Conservation (phyloP, 179 eudicot genomes). For the Beta corolliflora region DNA sequence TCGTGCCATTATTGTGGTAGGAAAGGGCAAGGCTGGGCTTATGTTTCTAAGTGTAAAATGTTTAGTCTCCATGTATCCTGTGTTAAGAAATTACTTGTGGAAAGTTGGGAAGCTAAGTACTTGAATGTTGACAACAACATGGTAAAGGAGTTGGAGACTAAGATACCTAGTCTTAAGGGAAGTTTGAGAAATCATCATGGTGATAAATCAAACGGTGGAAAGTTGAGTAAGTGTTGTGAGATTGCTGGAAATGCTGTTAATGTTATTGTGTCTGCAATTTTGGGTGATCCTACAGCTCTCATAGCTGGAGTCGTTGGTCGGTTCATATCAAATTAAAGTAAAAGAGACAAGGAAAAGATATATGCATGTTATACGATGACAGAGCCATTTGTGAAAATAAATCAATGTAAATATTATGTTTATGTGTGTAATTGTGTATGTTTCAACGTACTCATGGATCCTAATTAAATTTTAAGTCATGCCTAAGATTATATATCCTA, state of each 20-base stretch:
- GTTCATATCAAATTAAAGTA: neutral
- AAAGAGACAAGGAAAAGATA: too few relatives aligned
- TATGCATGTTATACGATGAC: neutral
- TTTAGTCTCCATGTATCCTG: conserved; percentile 37
- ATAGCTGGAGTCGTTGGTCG: conserved; percentile 30
- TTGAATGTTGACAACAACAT: conserved; percentile 28
- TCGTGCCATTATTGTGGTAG: conserved; percentile 38
- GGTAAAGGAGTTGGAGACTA: conserved; percentile 29
- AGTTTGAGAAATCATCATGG: conserved; percentile 6
- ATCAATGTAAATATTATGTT: neutral
- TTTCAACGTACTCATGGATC: too few relatives aligned
- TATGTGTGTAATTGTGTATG: neutral
- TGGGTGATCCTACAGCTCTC: conserved; percentile 43
- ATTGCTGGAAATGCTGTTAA: conserved; percentile 33
- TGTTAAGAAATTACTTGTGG: conserved; percentile 32
- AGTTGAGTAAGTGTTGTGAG: conserved; percentile 31
- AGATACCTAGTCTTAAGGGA: conserved; percentile 33
- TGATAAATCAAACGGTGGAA: conserved; percentile 4
- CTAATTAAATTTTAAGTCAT: too few relatives aligned
- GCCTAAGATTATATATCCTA: too few relatives aligned
- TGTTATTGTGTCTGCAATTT: conserved; percentile 32
- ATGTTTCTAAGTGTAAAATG: conserved; percentile 35
- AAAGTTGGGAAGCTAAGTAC: conserved; percentile 37
- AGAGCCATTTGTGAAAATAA: neutral
- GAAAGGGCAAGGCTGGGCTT: conserved; percentile 41